Evolutionary conservation across 2,329 filamentous ascomycete genomes (phyloP).

Genomic region (Verticillium longisporum): DNA sequence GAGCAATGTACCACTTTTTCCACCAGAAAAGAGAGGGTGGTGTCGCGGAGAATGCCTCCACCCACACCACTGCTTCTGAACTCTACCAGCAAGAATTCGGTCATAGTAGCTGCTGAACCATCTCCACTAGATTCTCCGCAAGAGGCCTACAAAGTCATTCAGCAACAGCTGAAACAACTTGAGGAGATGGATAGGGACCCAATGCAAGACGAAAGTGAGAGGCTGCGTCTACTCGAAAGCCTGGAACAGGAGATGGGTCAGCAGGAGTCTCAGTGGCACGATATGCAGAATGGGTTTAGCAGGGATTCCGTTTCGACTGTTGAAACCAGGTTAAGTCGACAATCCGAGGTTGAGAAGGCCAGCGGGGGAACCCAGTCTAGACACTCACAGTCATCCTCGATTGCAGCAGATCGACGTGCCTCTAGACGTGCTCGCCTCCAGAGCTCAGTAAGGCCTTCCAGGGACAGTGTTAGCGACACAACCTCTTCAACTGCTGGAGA

Average conservation of each 20-base stretch:
- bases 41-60: slow-evolving; percentile 45
- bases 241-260: slow-evolving; percentile 56
- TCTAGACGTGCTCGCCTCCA: slow-evolving; percentile 29
- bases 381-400: slow-evolving; percentile 19
- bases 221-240: slow-evolving; percentile 46
- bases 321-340: slow-evolving; percentile 22
- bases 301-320: slow-evolving; percentile 45
- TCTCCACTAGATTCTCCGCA: slow-evolving; percentile 47
- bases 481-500: slow-evolving; percentile 22
- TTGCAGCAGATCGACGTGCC: slow-evolving; percentile 28
- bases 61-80: slow-evolving; percentile 49
- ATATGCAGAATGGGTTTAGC: slow-evolving; percentile 45
- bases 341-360: slow-evolving; percentile 18
- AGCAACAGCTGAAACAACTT: slow-evolving; percentile 43
- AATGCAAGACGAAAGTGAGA: slow-evolving; percentile 30
- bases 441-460: slow-evolving; percentile 18
- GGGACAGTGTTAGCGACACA: slow-evolving; percentile 18
- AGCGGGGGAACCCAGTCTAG: background rate
- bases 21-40: slow-evolving; percentile 35
- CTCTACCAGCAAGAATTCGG: slow-evolving; percentile 29
- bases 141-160: slow-evolving; percentile 40
- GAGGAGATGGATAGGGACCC: slow-evolving; percentile 31
- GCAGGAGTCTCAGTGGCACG: slow-evolving; percentile 54
- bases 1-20: slow-evolving; percentile 55
- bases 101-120: slow-evolving; percentile 39